Evolutionary conservation across 768 basidiomycete genomes (phyloP), one percentile per base, ranked within the genome.

Genomic region (Agaricus blazei): DNA sequence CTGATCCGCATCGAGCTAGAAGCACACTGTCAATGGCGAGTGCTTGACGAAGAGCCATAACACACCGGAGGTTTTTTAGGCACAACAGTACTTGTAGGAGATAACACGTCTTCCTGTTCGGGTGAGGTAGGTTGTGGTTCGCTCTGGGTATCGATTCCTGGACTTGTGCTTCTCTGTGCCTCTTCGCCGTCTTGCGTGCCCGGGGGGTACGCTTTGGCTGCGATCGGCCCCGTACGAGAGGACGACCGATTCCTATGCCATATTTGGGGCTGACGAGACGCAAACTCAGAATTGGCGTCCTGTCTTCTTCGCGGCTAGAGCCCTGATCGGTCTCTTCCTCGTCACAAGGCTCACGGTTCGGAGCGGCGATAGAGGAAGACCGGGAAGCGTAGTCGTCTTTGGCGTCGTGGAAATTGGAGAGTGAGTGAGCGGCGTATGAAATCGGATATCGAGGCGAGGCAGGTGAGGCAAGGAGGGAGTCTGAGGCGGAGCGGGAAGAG

Each of bases 401-500:
- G 51, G n/a, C 38, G 36, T 29, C 52, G 59, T 43, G 51, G 28
- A 44, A 44, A 24, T 37, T 34, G 31, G 41, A 38, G 27, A 54
- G 50, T 23, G 55, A 34, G 23, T 55, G 34, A 8, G 51, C 50
- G 47, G 53, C 44, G 51, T 59, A 49, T 44, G 59, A 46, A 52
- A 51, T 58, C 54, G 40, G 52, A 40, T 34, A 56, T 27, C 28
- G 54, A 42, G 54, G 59, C 23, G 64, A 60, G 6, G 64, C 66
- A 2, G 62, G 52, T 3, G 67, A 67, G 9, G 61, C 63, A 15
- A 67, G 66, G 34, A 63, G 63, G 23, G 66, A 68, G 37, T 54
- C 51, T 7, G 64, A 63, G 6, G 67, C 65, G 23, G 63, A 63
- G 27, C 64, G 65, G 9, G 65, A 62, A 3, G 64, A 60, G 12